These are phyloP conservation scores for Clarireedia monteithiana DNA, from an alignment of 2,329 filamentous ascomycete species.

Conservation along the genomic window DNA sequence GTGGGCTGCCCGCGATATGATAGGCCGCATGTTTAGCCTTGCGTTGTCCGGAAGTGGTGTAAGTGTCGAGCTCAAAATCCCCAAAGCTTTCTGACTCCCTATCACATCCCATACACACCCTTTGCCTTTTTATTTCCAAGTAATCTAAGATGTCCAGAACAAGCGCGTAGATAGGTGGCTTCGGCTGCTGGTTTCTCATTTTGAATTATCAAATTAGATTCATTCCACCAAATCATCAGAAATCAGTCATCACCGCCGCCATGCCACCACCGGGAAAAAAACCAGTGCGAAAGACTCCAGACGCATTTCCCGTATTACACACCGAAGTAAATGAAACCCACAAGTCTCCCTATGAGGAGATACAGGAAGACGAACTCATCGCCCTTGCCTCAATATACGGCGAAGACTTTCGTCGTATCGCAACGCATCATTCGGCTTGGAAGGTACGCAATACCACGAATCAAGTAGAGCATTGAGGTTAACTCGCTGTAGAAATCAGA, in stretches of 20 bases:
- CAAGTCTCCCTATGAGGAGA: constrained; percentile 66
- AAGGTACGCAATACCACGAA: constrained; percentile 52
- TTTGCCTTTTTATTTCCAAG: background rate
- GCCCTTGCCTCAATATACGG: constrained; percentile 82
- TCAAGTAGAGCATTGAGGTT: background rate
- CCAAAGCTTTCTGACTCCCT: background rate
- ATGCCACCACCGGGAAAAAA: constrained; percentile 30
- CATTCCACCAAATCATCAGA: background rate
- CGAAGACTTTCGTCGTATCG: constrained; percentile 75
- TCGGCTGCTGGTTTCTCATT: constrained; percentile 23
- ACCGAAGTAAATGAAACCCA: constrained; percentile 28
- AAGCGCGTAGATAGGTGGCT: constrained; percentile 25
- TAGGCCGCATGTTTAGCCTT: constrained; percentile 1
- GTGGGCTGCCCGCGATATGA: background rate
- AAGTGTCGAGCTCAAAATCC: background rate
- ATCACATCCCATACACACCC: background rate
- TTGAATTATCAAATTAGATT: constrained; percentile 3
- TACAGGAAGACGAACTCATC: constrained; percentile 81
- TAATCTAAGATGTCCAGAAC: constrained; percentile 15
- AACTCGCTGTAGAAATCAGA: constrained; percentile 58
- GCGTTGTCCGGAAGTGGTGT: background rate
- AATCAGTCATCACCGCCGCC: constrained; percentile 11
- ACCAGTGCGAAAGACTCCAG: constrained; percentile 31
- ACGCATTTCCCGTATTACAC: constrained; percentile 22
- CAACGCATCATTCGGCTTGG: constrained; percentile 68